Base-by-base conservation (phyloP, 306 rosid species). In the Trichosanthes cucumerina region DNA sequence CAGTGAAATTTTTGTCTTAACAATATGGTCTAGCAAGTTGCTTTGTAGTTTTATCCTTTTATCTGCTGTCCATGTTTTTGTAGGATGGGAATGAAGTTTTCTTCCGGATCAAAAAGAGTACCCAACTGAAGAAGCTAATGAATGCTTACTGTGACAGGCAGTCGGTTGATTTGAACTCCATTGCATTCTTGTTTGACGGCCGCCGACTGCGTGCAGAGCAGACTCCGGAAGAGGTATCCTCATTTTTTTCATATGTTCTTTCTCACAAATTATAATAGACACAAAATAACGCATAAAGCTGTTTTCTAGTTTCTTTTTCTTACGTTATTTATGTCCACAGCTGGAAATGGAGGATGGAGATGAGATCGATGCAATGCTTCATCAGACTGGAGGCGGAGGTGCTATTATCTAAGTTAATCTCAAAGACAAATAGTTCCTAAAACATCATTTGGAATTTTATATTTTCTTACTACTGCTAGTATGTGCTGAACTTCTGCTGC, bases 321-420 rank as follows among this genome's bases (percentile, higher is more conserved):
- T 23, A 79, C 77, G n/a, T 15, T 13, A 47, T 5, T 24, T 38
- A 10, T 68, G 63, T 9, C n/a, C 80, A 79, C 90, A 92, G 97
- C 78, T 92, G 82, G 96, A 92, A 80, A 92, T 92, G 97, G 97
- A 92, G 81, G 97, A 92, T 31, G 97, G 96, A 7, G 97, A 92
- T 70, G 96, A 92, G 65, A 90, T 92, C 0, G 96, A 88, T 41
- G 97, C 96, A 15, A 90, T 92, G 95, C 90, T 92, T 77, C 97
- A 92, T 75, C 96, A 92, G 85, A 90, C 93, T 7, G 80, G 80
- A 60, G 75, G 75, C 7, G 97, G 97, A 80, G 97, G 95, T 63
- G 66, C 80, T 79, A 60, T 68, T 63, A 77, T 78, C 39, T 83
- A 85, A 75, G 62, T 52, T 15, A 4, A 31, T 33, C 9, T 71